Percentiles rank a stretch among this genome's conserved stretches.
These are phyloP conservation scores for Bodo saltans DNA, from an alignment of 78 protist species.

Conservation along the genomic window DNA sequence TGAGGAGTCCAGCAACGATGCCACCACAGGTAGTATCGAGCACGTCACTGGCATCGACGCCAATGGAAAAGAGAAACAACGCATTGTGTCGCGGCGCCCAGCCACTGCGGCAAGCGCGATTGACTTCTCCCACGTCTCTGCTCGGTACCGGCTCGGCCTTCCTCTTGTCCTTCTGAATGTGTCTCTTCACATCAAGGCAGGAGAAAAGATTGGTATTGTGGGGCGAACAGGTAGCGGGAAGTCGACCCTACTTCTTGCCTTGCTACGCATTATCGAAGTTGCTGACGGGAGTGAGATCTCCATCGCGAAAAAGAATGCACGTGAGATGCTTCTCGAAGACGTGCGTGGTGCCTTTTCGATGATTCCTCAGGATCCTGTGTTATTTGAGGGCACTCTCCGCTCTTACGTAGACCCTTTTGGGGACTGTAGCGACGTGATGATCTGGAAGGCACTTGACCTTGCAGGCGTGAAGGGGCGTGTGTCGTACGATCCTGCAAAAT, in stretches of 20 bases:
- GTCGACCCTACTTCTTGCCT: constrained; percentile 43
- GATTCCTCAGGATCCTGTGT: constrained; percentile 58
- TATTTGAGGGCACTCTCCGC: constrained; percentile 41
- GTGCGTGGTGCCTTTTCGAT: constrained; percentile 32
- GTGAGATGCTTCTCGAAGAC: constrained; percentile 17
- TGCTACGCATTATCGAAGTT: constrained; percentile 51
- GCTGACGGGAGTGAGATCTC: constrained; percentile 9
- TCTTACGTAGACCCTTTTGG: constrained; percentile 42
- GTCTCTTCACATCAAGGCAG: constrained; percentile 32
- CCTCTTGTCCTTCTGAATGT: constrained; percentile 53
- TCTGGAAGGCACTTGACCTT: constrained; percentile 2
- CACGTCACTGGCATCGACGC: neutral
- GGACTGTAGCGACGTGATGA: neutral
- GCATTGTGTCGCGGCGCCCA: too few species aligned
- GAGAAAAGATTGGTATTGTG: constrained; percentile 72
- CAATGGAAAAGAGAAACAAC: constrained; percentile 48
- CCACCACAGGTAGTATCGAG: constrained; percentile 11
- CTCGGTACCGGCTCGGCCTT: constrained; percentile 53
- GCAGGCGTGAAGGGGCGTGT: neutral
- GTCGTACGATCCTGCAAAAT: neutral
- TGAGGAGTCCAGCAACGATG: constrained; percentile 31
- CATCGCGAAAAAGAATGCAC: constrained; percentile 32
- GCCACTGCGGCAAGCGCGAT: too few species aligned
- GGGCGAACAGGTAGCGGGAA: constrained; percentile 86
- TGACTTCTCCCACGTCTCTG: constrained; percentile 26